Base-by-base conservation (phyloP, 2,329 filamentous ascomycete genomes). In the Bertia moriformis region DNA sequence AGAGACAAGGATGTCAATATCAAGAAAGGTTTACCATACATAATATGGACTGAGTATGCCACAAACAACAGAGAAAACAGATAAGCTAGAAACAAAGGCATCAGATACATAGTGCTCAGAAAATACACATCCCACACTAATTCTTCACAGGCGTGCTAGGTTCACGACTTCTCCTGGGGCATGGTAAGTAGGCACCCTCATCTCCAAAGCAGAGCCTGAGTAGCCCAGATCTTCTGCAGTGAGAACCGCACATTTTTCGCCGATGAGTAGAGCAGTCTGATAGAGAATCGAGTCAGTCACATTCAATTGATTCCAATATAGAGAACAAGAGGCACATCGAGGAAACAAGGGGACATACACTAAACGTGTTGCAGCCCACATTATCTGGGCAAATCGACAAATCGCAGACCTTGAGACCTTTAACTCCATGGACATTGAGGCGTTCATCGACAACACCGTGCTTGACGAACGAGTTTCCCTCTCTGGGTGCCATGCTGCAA, bases 381-480 rank as follows among this genome's bases (percentile, higher is more conserved):
- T 86, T 87, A 56, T 86, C 80, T 1, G 82, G 81, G 57, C 80
- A 86, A 62, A 86, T 83, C 38, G 69, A 77, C 35, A 86, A 57
- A 56, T 87, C 82, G 12, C 79, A 79, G 18, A 86, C 80, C 68
- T 86, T 86, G 49, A 87, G 69, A 14, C 78, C 76, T 64, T 83
- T 70, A 46, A 85, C 79, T 39, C 80, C 82, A 52, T 86, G 78
- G 3, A 87, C 81, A 47, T 85, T 86, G 41, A 87, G 68, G 43
- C 81, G 72, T 58, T 84, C 79, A 51, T 87, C 82, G 27, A 87
- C 60, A 1, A 87, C 82, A 43, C 82, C 82, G 50, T 86, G 79
- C 62, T 82, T 83, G 55, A 87, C 81, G 50, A 88, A 83, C 49
- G 71, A 78, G 63, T 86, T 88, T 43, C 83, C 83, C 50, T 85